Evolutionary conservation across 2,329 filamentous ascomycete genomes (phyloP).

Genomic region (Neoarthrinium moseri): DNA sequence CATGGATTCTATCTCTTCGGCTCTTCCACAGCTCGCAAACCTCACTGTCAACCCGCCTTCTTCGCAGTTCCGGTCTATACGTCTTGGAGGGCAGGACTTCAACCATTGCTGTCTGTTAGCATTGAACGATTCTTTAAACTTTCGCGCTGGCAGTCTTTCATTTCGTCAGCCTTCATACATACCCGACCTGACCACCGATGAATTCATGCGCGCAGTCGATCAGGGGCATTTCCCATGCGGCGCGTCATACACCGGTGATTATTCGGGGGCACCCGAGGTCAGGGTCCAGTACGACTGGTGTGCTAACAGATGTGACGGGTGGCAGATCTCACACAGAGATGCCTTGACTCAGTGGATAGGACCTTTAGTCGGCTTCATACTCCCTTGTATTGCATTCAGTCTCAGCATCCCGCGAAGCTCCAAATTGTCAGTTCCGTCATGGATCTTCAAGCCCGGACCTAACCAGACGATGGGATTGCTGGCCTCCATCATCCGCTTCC

Average conservation of each 20-base stretch:
- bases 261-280: slow-evolving; percentile 19
- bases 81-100: slow-evolving; percentile 26
- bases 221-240: slow-evolving; percentile 25
- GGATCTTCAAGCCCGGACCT: slow-evolving; percentile 60
- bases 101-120: slow-evolving; percentile 27
- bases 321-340: slow-evolving; percentile 25
- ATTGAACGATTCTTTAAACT: slow-evolving; percentile 21
- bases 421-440: slow-evolving; percentile 30
- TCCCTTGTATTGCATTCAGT: slow-evolving; percentile 34
- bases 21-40: too few relatives aligned
- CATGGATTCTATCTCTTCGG: too few relatives aligned
- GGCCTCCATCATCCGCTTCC: slow-evolving; percentile 23
- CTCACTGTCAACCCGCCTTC: too few relatives aligned
- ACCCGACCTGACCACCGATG: slow-evolving; percentile 16
- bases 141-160: slow-evolving; percentile 19
- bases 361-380: slow-evolving; percentile 32
- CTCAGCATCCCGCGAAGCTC: slow-evolving; percentile 31
- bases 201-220: slow-evolving; percentile 14
- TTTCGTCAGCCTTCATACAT: slow-evolving; percentile 21
- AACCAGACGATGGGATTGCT: slow-evolving; percentile 38
- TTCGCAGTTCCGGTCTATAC: too few relatives aligned
- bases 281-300: slow-evolving; percentile 29
- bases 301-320: slow-evolving; percentile 23
- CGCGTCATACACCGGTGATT: slow-evolving; percentile 19
- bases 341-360: slow-evolving; percentile 30